A percentile compares a stretch with the other conserved stretches of the same genome.
Conservation (phyloP, 1,284 basidiomycete species). For the Golubevia pallescens region DNA sequence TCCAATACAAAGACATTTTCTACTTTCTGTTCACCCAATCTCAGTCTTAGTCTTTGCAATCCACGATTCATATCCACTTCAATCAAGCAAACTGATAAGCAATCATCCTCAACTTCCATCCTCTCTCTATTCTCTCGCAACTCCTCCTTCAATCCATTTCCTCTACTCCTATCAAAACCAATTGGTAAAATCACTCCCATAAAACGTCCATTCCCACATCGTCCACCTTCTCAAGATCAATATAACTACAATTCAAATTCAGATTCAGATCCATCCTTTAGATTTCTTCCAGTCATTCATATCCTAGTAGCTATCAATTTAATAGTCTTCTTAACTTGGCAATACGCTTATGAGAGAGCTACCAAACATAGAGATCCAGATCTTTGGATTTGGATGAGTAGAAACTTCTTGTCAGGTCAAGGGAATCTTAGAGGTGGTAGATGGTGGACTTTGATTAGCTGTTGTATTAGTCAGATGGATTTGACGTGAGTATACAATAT, state of each 20-base stretch:
- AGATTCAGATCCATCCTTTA: no score
- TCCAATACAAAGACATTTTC: no score
- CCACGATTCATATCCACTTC: no score
- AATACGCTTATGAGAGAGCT: conserved; percentile 20
- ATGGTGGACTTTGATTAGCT: conserved; percentile 11
- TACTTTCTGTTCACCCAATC: background rate
- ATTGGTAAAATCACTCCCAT: background rate
- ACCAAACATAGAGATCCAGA: conserved; percentile 20
- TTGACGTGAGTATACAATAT: no score
- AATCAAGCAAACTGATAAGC: background rate
- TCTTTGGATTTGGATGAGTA: conserved; percentile 22
- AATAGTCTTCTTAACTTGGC: conserved; percentile 31
- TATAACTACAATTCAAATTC: background rate
- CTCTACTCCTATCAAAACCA: background rate
- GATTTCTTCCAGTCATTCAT: conserved; percentile 14
- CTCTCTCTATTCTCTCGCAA: background rate
- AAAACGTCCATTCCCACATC: background rate
- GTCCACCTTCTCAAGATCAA: no score
- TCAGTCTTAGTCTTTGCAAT: background rate
- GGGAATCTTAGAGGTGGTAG: conserved; percentile 30
- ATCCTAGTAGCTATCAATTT: conserved; percentile 32
- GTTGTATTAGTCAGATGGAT: background rate
- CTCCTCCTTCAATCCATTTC: background rate
- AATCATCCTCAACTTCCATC: background rate
- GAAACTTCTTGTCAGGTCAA: conserved; percentile 34